A percentile compares a stretch with the other conserved stretches of the same genome.
Evolutionary conservation across 257 asterid genomes (phyloP).

Genomic region (Henckelia pumila): DNA sequence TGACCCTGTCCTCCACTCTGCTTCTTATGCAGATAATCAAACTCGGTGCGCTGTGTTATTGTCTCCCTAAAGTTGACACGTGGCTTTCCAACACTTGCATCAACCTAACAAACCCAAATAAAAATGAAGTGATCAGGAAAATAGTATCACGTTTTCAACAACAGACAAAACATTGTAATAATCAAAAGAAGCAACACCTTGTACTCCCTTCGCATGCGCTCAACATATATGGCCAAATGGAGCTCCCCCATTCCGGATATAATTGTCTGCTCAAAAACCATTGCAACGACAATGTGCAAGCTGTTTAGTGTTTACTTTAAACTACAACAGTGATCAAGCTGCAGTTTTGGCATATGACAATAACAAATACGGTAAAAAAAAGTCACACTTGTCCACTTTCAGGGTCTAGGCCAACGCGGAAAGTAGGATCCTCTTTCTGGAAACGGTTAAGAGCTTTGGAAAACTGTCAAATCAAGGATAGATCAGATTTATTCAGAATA

Average conservation of each 20-base stretch:
- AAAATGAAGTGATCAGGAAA: conserved; percentile 22
- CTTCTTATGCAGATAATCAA: conserved; percentile 94
- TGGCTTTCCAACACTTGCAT: conserved; percentile 93
- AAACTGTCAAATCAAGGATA: conserved; percentile 56
- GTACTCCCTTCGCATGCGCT: conserved; percentile 95
- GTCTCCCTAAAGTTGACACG: conserved; percentile 99
- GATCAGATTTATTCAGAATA: conserved; percentile 7
- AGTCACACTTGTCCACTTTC: conserved; percentile 87
- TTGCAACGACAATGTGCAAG: conserved; percentile 22
- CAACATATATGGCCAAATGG: conserved; percentile 94
- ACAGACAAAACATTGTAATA: conserved; percentile 13
- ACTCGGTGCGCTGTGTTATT: conserved; percentile 84
- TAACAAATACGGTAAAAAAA: conserved; percentile 14
- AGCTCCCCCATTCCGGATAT: conserved; percentile 99
- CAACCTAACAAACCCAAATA: conserved; percentile 58
- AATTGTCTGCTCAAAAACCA: conserved; percentile 72
- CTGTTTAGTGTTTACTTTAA: conserved; percentile 13
- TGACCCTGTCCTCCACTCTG: conserved; percentile 99
- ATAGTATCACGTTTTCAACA: conserved; percentile 1
- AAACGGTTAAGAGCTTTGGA: conserved; percentile 98
- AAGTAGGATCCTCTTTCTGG: conserved; percentile 97
- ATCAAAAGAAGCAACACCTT: conserved; percentile 51
- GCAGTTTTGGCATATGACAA: conserved; percentile 1
- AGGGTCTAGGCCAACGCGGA: conserved; percentile 92
- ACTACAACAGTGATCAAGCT: conserved; percentile 14